Evolutionary conservation across 2,329 filamentous ascomycete genomes (phyloP).

Genomic region (Cercospora janseana): DNA sequence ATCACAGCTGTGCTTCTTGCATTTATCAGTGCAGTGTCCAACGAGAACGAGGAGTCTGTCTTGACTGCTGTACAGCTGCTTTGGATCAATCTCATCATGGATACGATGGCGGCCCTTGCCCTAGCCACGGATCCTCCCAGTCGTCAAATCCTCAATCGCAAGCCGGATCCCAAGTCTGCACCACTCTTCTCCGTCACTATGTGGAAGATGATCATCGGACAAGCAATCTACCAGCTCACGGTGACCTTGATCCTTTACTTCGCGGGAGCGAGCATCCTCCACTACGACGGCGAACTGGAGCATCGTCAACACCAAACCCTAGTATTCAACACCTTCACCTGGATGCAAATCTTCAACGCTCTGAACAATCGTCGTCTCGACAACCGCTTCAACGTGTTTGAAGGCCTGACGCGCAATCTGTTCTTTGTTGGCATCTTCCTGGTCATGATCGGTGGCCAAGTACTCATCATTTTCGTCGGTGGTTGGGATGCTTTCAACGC

Average conservation of each 20-base stretch:
- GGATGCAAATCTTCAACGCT: constrained; percentile 99
- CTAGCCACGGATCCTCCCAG: constrained; percentile 88
- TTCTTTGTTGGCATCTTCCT: constrained; percentile 85
- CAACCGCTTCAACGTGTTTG: constrained; percentile 94
- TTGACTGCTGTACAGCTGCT: constrained; percentile 86
- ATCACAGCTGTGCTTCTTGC: constrained; percentile 85
- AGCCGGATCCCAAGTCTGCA: constrained; percentile 71
- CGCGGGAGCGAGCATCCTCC: constrained; percentile 61
- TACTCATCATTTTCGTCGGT: constrained; percentile 86
- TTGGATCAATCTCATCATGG: constrained; percentile 98
- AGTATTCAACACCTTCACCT: constrained; percentile 97
- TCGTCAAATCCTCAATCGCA: constrained; percentile 74
- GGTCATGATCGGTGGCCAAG: constrained; percentile 84
- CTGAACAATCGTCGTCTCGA: constrained; percentile 95
- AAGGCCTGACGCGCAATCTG: constrained; percentile 77
- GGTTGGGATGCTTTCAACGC: constrained; percentile 73
- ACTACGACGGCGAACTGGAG: constrained; percentile 46
- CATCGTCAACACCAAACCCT: constrained; percentile 67
- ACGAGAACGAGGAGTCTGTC: constrained; percentile 66
- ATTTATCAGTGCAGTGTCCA: constrained; percentile 81
- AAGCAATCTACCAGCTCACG: constrained; percentile 81
- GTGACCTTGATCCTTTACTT: constrained; percentile 82
- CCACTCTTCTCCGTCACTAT: constrained; percentile 82
- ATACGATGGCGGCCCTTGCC: constrained; percentile 85
- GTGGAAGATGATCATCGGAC: constrained; percentile 99